A percentile compares a stretch with the other conserved stretches of the same genome.
Conservation (phyloP, 306 rosid genomes). For the Sechiopsis laciniata region DNA sequence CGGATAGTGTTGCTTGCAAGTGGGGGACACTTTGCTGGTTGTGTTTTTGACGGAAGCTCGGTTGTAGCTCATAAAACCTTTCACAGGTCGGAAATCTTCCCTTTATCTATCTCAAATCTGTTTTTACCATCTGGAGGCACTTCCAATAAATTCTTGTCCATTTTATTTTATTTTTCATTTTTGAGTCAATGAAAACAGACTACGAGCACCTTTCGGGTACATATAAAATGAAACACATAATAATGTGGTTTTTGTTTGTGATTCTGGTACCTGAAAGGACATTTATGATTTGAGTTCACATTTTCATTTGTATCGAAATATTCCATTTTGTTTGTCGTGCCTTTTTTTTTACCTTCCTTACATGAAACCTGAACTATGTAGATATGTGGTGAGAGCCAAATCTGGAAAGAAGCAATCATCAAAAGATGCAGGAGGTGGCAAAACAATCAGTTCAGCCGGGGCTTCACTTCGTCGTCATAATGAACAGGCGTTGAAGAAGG, state of each 20-base stretch:
- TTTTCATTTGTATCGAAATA: neutral
- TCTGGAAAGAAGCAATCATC: slow-evolving; percentile 90
- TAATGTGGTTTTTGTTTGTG: neutral
- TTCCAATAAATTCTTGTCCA: neutral
- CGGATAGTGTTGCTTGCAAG: slow-evolving; percentile 81
- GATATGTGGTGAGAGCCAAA: slow-evolving; percentile 92
- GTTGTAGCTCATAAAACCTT: slow-evolving; percentile 91
- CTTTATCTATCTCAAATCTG: neutral
- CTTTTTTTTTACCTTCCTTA: neutral
- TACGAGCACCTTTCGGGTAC: neutral
- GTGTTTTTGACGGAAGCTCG: slow-evolving; percentile 74
- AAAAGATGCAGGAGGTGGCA: slow-evolving; percentile 82
- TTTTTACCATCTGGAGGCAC: neutral
- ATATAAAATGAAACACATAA: neutral
- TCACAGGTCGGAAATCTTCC: slow-evolving; percentile 58
- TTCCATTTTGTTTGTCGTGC: neutral
- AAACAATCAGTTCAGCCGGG: slow-evolving; percentile 79
- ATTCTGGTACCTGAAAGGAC: neutral
- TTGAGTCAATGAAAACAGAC: neutral
- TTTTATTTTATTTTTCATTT: neutral
- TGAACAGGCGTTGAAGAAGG: slow-evolving; percentile 85
- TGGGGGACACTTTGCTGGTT: slow-evolving; percentile 92
- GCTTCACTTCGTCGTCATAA: slow-evolving; percentile 86
- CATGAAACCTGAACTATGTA: slow-evolving; percentile 27
- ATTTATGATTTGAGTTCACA: neutral